Conservation (phyloP, 208 protist genomes). For the Crithidia brevicula region DNA sequence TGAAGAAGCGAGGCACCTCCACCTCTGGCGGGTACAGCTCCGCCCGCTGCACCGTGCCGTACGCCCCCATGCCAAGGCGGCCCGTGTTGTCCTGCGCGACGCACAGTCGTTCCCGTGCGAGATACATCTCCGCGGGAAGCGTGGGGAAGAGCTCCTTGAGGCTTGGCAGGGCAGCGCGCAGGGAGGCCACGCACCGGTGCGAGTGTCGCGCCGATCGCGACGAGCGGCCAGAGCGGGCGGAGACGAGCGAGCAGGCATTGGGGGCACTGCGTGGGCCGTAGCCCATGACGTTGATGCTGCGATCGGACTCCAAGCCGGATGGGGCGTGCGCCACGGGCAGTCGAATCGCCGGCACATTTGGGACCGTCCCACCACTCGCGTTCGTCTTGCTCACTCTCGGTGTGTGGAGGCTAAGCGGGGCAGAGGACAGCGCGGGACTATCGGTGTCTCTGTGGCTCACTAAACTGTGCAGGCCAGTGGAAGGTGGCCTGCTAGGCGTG, state of each 20-base stretch:
- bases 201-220: constrained; percentile 27
- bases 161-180: constrained; percentile 14
- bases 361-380: constrained; percentile 15
- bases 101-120: constrained; percentile 50
- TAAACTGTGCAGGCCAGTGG: background rate
- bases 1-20: constrained; percentile 26
- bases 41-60: constrained; percentile 62
- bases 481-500: background rate
- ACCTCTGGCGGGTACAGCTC: constrained; percentile 59
- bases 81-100: constrained; percentile 24
- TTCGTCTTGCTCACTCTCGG: background rate
- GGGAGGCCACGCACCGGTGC: constrained; percentile 14
- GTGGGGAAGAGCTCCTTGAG: constrained; percentile 57
- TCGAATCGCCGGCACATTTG: constrained; percentile 22
- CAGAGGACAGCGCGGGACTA: background rate
- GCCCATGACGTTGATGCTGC: constrained; percentile 12
- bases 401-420: background rate
- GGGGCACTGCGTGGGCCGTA: constrained; percentile 27
- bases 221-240: constrained; percentile 24
- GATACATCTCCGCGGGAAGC: constrained; percentile 41
- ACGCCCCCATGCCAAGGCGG: constrained; percentile 57
- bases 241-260: constrained; percentile 25
- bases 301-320: constrained; percentile 14
- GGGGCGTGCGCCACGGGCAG: background rate
- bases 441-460: background rate